Percentiles rank a stretch among this genome's conserved stretches.
phyloP scores from a whole-genome alignment of 495 filamentous ascomycete genomes.

The Hypoxylon intermedium region DNA sequence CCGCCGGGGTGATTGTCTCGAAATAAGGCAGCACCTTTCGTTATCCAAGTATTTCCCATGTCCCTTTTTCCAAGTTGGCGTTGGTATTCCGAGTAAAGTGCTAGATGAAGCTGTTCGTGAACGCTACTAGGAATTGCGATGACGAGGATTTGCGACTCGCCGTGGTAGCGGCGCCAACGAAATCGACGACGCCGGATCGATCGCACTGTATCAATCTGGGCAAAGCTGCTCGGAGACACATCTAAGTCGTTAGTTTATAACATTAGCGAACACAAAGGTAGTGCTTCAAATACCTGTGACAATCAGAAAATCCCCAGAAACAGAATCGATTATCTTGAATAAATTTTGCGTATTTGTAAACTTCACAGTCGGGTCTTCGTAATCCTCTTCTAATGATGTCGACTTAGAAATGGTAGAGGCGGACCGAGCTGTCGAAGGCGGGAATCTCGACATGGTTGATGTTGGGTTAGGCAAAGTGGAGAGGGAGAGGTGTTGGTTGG shows the following conservation, averaged over 20 bases:
- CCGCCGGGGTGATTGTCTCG: not conserved
- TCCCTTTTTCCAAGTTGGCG: not conserved
- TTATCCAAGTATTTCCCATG: not conserved
- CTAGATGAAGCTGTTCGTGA: not conserved
- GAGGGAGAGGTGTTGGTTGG: not conserved
- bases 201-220: not conserved
- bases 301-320: slow-evolving; percentile 14
- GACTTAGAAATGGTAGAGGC: not conserved
- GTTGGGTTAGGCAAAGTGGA: not conserved
- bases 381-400: not conserved
- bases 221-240: not conserved
- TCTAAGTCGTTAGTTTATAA: not conserved
- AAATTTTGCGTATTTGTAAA: slow-evolving; percentile 14
- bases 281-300: slow-evolving; percentile 2
- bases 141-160: not conserved
- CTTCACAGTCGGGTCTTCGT: not conserved
- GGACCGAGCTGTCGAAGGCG: not conserved
- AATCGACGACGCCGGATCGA: not conserved
- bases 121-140: not conserved
- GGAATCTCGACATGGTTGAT: not conserved
- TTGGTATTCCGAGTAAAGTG: not conserved
- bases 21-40: not conserved
- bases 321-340: slow-evolving; percentile 2
- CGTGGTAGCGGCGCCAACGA: slow-evolving; percentile 3
- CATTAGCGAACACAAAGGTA: slow-evolving; percentile 1